Percentiles rank a stretch among this genome's conserved stretches.
Conservation (phyloP, 352 stramenopile species). For the Pythium scleroteichum region DNA sequence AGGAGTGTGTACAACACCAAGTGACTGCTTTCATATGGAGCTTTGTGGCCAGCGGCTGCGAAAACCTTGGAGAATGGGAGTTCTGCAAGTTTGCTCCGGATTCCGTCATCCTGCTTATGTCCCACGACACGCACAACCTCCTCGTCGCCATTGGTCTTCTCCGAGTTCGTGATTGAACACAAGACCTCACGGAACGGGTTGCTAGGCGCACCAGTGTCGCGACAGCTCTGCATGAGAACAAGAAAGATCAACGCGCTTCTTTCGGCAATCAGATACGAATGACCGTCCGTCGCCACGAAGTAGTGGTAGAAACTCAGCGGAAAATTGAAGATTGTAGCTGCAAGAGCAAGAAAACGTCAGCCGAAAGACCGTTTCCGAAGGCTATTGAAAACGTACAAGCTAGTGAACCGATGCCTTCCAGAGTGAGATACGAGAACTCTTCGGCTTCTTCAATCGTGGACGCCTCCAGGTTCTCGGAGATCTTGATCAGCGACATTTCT, state of each 20-base stretch:
- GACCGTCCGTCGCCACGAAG: constrained; percentile 56
- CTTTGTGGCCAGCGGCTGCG: constrained; percentile 46
- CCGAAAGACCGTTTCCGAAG: not conserved
- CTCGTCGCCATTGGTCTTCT: constrained; percentile 19
- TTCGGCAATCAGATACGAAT: constrained; percentile 60
- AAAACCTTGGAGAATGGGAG: constrained; percentile 60
- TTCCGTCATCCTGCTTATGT: constrained; percentile 35
- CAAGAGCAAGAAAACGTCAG: not conserved
- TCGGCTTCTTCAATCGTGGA: constrained; percentile 57
- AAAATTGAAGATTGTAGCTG: constrained; percentile 67
- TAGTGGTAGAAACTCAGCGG: constrained; percentile 67
- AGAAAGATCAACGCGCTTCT: constrained; percentile 68
- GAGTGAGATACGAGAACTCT: constrained; percentile 66
- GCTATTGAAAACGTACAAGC: constrained; percentile 65
- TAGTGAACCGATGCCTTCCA: constrained; percentile 65
- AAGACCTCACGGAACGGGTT: constrained; percentile 72
- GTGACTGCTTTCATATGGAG: constrained; percentile 65
- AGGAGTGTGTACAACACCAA: constrained; percentile 76
- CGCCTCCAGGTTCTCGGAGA: constrained; percentile 46
- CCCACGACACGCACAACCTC: constrained; percentile 11
- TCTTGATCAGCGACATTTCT: constrained; percentile 61
- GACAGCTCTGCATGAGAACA: constrained; percentile 68
- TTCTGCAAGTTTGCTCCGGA: constrained; percentile 28
- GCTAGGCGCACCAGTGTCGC: constrained; percentile 40
- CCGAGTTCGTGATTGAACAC: constrained; percentile 39